These are phyloP conservation scores for Raddia distichophylla DNA, from an alignment of 176 grass and related monocot species.

Conservation along the genomic window DNA sequence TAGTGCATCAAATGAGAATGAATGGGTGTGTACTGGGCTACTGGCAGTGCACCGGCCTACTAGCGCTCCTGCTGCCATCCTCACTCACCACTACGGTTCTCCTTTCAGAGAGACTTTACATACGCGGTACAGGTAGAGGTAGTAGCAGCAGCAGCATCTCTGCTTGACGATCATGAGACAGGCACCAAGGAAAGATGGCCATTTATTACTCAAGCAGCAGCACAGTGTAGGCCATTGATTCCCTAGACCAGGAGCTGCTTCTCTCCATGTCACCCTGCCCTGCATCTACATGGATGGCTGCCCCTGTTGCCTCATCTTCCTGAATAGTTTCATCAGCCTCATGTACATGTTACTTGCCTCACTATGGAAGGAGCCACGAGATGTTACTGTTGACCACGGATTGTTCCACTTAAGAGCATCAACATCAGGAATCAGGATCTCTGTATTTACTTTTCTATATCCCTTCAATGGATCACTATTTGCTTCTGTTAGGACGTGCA, in stretches of 20 bases:
- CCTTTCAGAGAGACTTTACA: background rate
- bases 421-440: too few relatives aligned
- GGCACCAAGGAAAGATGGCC: conserved; percentile 9
- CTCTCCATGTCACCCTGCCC: background rate
- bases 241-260: conserved; percentile 3
- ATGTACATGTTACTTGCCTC: background rate
- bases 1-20: conserved; percentile 45
- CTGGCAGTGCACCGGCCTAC: background rate
- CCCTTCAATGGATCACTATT: too few relatives aligned
- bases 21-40: conserved; percentile 15
- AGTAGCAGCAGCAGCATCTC: background rate
- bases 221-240: conserved; percentile 12
- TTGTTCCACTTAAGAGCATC: background rate
- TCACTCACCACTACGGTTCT: background rate
- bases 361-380: background rate
- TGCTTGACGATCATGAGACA: background rate
- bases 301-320: background rate
- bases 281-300: background rate
- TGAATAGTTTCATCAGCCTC: conserved; percentile 12
- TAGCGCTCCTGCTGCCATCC: background rate
- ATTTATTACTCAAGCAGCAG: background rate
- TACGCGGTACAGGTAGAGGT: background rate
- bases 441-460: too few relatives aligned
- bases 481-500: too few relatives aligned
- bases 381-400: background rate